Evolutionary conservation across 177 flowering plant species (phyloP), one percentile per base, ranked within the genome.

Genomic region (Viscum album): DNA sequence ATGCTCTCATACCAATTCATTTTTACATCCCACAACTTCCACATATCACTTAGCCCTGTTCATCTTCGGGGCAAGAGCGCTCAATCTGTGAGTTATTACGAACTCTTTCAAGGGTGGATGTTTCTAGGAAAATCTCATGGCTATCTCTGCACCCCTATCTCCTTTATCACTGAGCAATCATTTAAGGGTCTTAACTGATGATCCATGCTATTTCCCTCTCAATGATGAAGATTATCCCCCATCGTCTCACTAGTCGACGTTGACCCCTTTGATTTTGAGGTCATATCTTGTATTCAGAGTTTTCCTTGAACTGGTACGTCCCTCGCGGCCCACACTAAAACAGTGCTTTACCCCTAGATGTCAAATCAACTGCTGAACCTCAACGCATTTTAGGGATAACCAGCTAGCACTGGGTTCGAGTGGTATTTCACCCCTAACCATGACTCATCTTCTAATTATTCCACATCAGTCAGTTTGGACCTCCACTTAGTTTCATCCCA

Each of bases 71-170:
- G 59, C 59, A 54, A 54, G 59, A 54, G 59, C 31, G 59, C 59
- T 54, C 59, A 37, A 54, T 54, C 59, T 26, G 13, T 54, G 31
- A 54, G 59, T 23, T 54, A 26, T 54, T 28, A 54, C 31, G 6
- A 19, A 21, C 52, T 45, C 52, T 45, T 45, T 45, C 17, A 45
- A 45, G 52, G 23, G 24, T 45, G 29, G 29, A 5, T 54, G 59
- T 34, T 59, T 59, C 62, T 59, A 59, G 17, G 62, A 13, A 59
- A 59, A 59, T 19, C 62, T 59, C 34, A 5, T 59, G 10, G 34
- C 31, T 31, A 34, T 59, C 62, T 59, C 34, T 59, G 62, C 62
- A 59, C 62, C 62, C 34, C 62, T 59, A 59, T 34, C n/a, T 59
- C 62, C 34, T 59, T 59, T 59, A 59, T 59, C 62, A 29, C 62